Evolutionary conservation across 805 yeast species (phyloP), one percentile per base, ranked within the genome.

Genomic region (Candida broadrunensis): DNA sequence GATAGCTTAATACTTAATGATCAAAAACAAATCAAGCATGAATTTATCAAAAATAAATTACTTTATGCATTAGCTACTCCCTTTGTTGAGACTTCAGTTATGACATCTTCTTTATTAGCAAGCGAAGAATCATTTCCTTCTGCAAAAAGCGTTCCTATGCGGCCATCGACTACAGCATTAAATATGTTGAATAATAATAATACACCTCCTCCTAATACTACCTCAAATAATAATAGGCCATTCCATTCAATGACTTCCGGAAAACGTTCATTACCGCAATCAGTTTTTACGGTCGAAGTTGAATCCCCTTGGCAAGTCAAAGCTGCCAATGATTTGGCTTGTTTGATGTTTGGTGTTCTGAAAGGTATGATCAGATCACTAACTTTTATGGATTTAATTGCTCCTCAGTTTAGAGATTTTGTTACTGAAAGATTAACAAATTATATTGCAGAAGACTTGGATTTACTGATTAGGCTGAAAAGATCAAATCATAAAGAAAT

Each of bases 321-420:
- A 52, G 90, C 95, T 5, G 88, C 95, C 13, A 90, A 91, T 57
- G 97, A 90, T 61, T 69, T 89, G 48, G 95, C 96, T 0, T 86
- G 95, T 55, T 70, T 88, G 44, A 80, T 87, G 67, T 86, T 90
- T 63, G 97, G 97, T 14, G 79, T 86, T 3, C 80, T 88, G 35
- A 78, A 81, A 53, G 72, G 69, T 27, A 81, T 81, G 21, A 67
- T 88, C 26, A 73, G 75, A 27, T 72, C 82, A 14, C 60, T 83
- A 37, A 78, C 88, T 0, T 68, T 90, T 26, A 70, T 88, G 67
- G 95, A 86, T 60, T 72, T 88, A 48, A 80, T 85, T 26, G 87
- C 89, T 11, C 82, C 87, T 0, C 86, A 87, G 52, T 83, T 87
- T 35, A 72, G 89, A 52, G 76, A 76, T 50, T 80, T 85, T 51